These are phyloP conservation scores for Cryptomeria japonica DNA, from an alignment of 75 land plant species.

Conservation along the genomic window DNA sequence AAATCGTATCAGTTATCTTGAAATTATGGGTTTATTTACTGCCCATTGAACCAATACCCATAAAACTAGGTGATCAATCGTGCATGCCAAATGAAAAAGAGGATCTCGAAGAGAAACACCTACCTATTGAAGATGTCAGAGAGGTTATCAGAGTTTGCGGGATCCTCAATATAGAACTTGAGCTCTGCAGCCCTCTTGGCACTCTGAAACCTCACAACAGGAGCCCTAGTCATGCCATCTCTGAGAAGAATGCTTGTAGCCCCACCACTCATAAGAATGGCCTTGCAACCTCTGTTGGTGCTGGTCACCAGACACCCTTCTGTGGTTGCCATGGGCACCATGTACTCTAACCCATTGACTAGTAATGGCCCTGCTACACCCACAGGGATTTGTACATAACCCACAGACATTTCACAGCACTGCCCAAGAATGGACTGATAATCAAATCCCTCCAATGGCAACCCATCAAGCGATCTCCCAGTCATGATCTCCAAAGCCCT, in stretches of 20 bases:
- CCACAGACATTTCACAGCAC: conserved; percentile 88
- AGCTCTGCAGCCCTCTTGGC: conserved; percentile 64
- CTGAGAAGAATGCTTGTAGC: conserved; percentile 49
- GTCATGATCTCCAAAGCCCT: conserved; percentile 53
- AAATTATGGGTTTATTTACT: too few species aligned
- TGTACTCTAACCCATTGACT: conserved; percentile 61
- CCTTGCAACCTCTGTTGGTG: conserved; percentile 86
- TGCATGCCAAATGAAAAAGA: neutral
- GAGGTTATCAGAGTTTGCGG: conserved; percentile 53
- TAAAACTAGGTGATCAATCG: too few species aligned
- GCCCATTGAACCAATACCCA: neutral
- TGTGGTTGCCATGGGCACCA: conserved; percentile 87
- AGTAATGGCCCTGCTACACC: conserved; percentile 77
- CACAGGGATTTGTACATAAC: conserved; percentile 77
- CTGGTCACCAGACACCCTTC: conserved; percentile 84
- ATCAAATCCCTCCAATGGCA: conserved; percentile 70
- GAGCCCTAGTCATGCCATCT: conserved; percentile 85
- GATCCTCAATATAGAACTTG: conserved; percentile 76
- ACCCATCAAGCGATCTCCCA: conserved; percentile 51
- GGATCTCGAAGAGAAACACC: neutral
- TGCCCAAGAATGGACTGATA: conserved; percentile 67
- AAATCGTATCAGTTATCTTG: neutral
- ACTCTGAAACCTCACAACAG: conserved; percentile 58
- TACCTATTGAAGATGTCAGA: conserved; percentile 72
- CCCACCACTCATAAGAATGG: conserved; percentile 64